Conservation (phyloP, 2,329 filamentous ascomycete genomes). For the Dactylellina haptotyla region DNA sequence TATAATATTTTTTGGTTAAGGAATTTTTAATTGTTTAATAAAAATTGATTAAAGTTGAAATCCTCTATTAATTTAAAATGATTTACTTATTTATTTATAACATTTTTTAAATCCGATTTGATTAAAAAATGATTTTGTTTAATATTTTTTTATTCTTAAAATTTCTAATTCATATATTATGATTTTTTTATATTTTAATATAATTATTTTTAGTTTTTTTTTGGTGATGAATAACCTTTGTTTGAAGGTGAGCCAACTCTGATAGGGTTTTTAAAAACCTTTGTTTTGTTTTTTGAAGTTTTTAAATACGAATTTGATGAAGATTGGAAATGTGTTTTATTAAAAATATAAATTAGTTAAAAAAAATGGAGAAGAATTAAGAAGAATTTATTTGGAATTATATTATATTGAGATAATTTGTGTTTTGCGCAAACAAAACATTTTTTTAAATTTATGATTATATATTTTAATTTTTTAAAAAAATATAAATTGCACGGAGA, state of each 20-base stretch:
- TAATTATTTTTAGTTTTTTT: too few species aligned
- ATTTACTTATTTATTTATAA: neutral
- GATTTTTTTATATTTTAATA: neutral
- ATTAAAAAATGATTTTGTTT: neutral
- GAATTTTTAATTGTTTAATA: neutral
- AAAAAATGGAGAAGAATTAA: too few species aligned
- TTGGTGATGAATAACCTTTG: too few species aligned
- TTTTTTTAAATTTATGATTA: too few species aligned
- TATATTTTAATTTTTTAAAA: neutral
- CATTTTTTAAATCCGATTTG: neutral
- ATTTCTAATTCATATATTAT: neutral
- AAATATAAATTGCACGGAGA: neutral
- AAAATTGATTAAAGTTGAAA: neutral
- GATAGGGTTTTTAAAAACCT: too few species aligned
- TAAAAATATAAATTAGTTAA: too few species aligned
- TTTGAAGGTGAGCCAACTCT: too few species aligned
- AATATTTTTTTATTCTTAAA: neutral
- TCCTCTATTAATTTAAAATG: neutral
- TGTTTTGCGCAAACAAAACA: neutral
- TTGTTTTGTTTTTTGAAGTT: too few species aligned
- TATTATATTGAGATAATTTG: neutral
- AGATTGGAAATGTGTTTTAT: neutral
- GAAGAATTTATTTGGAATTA: neutral
- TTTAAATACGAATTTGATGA: too few species aligned
- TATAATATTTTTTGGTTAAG: neutral